phyloP scores from a whole-genome alignment of 139 green algal species.

The Zygnema circumcarinatum region DNA sequence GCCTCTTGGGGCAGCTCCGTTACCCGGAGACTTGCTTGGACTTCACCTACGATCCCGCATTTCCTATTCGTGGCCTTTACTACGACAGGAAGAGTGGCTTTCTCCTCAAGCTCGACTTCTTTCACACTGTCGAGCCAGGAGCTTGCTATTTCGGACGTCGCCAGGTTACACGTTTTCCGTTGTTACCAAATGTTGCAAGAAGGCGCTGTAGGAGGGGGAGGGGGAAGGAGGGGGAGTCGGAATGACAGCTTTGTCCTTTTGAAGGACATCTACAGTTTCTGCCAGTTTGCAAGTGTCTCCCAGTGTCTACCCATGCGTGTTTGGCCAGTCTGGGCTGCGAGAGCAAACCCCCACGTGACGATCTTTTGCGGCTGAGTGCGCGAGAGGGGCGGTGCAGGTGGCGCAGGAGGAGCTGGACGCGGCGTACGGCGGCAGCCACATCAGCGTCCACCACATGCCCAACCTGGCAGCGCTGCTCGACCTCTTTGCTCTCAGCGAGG shows the following conservation, averaged over 20 bases:
- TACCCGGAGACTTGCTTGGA: constrained; percentile 39
- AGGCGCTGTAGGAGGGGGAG: no score
- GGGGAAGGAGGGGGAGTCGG: background rate
- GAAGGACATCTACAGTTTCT: no score
- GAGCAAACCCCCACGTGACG: no score
- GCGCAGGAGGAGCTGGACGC: constrained; percentile 23
- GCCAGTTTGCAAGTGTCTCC: no score
- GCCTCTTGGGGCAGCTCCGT: background rate
- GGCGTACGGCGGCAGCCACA: constrained; percentile 26
- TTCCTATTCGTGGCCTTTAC: constrained; percentile 46
- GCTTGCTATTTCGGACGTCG: constrained; percentile 42
- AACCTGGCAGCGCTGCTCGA: constrained; percentile 40
- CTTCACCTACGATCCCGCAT: constrained; percentile 39
- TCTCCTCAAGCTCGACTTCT: constrained; percentile 55
- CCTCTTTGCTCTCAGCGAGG: constrained; percentile 40
- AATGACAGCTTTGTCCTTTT: no score
- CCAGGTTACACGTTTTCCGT: background rate
- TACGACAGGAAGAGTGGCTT: constrained; percentile 46
- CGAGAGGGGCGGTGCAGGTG: constrained; percentile 17
- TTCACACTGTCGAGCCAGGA: constrained; percentile 28
- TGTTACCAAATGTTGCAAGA: background rate
- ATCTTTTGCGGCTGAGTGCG: constrained; percentile 1
- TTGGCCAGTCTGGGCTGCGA: no score
- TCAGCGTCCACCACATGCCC: constrained; percentile 30
- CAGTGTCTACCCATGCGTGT: no score